phyloP scores from a whole-genome alignment of 306 rosid genomes.

The Crotalaria pallida region DNA sequence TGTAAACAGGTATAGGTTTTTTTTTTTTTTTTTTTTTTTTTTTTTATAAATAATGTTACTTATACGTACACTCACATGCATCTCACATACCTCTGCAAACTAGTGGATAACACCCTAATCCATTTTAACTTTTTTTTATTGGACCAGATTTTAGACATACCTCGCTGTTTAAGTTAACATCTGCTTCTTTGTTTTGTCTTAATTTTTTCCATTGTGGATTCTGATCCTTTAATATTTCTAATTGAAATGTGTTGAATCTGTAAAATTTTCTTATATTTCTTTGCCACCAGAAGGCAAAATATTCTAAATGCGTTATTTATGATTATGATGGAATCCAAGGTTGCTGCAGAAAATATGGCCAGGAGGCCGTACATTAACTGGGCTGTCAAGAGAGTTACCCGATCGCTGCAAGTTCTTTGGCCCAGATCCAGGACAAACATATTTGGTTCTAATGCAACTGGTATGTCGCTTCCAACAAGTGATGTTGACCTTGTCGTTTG shows the following conservation, averaged over 20 bases:
- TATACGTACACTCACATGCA: not conserved
- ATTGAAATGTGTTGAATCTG: conserved; percentile 10
- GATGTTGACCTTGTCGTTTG: conserved; percentile 95
- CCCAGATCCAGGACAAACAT: conserved; percentile 91
- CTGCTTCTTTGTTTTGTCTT: not conserved
- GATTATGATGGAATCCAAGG: conserved; percentile 47
- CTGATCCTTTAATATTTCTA: not conserved
- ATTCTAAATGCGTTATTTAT: conserved; percentile 20
- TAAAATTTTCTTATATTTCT: conserved; percentile 8
- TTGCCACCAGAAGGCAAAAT: not conserved
- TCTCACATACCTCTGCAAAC: not conserved
- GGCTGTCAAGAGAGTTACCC: conserved; percentile 93
- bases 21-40: not conserved
- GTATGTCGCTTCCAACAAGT: conserved; percentile 93
- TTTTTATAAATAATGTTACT: not conserved
- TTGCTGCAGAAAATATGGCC: conserved; percentile 72
- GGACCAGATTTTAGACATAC: not conserved
- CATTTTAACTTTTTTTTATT: not conserved
- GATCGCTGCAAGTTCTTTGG: conserved; percentile 94
- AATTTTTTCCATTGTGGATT: not conserved
- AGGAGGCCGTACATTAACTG: conserved; percentile 88
- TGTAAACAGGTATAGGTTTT: conserved; percentile 54
- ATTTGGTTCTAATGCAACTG: conserved; percentile 91
- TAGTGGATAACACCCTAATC: conserved; percentile 8
- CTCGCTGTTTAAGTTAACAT: not conserved